These are phyloP conservation scores for Tylopilus plumbeoviolaceoides DNA, from an alignment of 768 basidiomycete genomes.

Conservation along the genomic window DNA sequence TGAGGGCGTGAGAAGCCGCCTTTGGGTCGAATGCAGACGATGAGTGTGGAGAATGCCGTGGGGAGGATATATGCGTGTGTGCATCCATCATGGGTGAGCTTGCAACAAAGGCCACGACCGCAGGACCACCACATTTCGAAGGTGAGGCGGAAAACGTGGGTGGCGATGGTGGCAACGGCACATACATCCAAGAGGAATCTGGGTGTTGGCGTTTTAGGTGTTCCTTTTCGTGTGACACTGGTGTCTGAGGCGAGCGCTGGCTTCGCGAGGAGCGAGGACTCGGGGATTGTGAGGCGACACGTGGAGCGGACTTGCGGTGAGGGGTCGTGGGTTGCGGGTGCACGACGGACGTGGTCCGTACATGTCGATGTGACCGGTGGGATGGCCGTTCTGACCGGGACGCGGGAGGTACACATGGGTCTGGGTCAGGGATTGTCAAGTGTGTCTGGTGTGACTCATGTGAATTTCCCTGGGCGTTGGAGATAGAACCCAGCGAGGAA, in stretches of 20 bases:
- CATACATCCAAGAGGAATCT: slow-evolving; percentile 26
- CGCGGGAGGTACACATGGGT: slow-evolving; percentile 5
- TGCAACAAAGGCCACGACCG: slow-evolving; percentile 22
- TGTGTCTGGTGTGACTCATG: slow-evolving; percentile 26
- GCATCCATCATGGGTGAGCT: slow-evolving; percentile 14
- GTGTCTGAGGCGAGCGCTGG: slow-evolving; percentile 20
- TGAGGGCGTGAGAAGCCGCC: slow-evolving; percentile 54
- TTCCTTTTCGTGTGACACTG: slow-evolving; percentile 15
- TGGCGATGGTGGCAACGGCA: slow-evolving; percentile 30
- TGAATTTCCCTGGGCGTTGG: slow-evolving; percentile 21
- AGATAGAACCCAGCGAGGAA: slow-evolving; percentile 29
- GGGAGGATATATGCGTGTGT: slow-evolving; percentile 10
- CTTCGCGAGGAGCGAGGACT: slow-evolving; percentile 15
- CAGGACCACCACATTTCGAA: slow-evolving; percentile 18
- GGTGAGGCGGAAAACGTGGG: slow-evolving; percentile 29
- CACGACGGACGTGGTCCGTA: slow-evolving; percentile 5
- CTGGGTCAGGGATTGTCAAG: slow-evolving; percentile 20
- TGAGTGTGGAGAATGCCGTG: slow-evolving; percentile 10
- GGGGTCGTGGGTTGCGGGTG: slow-evolving; percentile 5
- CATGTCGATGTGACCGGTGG: slow-evolving; percentile 7
- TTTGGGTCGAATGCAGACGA: slow-evolving; percentile 60
- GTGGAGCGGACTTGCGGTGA: slow-evolving; percentile 4
- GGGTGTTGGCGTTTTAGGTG: slow-evolving; percentile 8
- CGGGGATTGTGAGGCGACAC: slow-evolving; percentile 8
- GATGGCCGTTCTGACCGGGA: slow-evolving; percentile 3